Conservation (phyloP, 306 rosid genomes). For the Vicia faba region DNA sequence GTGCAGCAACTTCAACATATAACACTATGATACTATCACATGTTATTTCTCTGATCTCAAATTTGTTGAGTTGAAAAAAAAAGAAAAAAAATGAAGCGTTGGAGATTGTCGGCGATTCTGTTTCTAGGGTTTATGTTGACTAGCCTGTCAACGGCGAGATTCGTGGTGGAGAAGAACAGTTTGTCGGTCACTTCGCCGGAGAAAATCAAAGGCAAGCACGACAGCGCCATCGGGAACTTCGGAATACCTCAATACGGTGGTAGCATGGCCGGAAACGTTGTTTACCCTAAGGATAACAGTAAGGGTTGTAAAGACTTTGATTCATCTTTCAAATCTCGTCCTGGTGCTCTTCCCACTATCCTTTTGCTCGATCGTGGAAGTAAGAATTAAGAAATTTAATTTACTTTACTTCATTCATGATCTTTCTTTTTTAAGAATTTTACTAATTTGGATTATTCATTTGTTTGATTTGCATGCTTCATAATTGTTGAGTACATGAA, state of each 20-base stretch:
- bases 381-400: constrained; percentile 27
- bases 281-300: constrained; percentile 78
- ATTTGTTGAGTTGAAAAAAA: too few species aligned
- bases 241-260: constrained; percentile 99
- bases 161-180: constrained; percentile 98
- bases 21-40: too few species aligned
- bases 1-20: too few species aligned
- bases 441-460: too few species aligned
- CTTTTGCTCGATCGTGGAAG: constrained; percentile 97
- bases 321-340: constrained; percentile 61
- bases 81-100: too few species aligned
- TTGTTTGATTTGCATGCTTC: too few species aligned
- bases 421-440: too few species aligned
- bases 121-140: constrained; percentile 61
- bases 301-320: constrained; percentile 85
- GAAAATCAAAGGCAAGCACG: constrained; percentile 67
- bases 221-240: constrained; percentile 97
- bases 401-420: too few species aligned
- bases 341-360: constrained; percentile 92
- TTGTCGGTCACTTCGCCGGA: constrained; percentile 93
- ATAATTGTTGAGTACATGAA: too few species aligned
- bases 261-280: constrained; percentile 89
- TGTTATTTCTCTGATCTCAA: too few species aligned
- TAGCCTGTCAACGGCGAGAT: constrained; percentile 62
- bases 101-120: constrained; percentile 30